Percentiles rank a stretch among this genome's conserved stretches.
Conservation (phyloP, 495 filamentous ascomycete species). For the Podospora conica region DNA sequence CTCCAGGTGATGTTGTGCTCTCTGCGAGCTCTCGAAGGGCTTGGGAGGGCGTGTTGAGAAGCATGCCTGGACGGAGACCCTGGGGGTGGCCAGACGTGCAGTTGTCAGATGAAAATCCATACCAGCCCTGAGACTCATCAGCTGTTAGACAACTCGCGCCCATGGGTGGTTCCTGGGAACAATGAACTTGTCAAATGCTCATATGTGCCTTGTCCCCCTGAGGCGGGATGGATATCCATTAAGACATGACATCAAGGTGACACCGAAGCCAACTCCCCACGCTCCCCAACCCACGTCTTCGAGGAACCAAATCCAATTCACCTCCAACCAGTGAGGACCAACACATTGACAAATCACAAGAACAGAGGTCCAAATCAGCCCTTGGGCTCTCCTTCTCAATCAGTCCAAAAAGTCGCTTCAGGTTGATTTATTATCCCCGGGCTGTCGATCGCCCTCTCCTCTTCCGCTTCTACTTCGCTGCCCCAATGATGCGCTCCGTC, state of each 20-base stretch:
- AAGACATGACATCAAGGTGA: not conserved
- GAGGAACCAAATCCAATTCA: no score
- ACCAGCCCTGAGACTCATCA: not conserved
- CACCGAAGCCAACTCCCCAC: not conserved
- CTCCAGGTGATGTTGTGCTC: conserved; percentile 5
- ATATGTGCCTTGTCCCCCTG: no score
- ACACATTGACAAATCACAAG: no score
- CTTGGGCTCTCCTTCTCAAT: no score
- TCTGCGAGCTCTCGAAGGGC: not conserved
- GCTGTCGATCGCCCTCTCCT: not conserved
- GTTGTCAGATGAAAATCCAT: not conserved
- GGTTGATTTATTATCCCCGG: not conserved
- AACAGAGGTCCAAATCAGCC: no score
- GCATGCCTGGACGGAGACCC: not conserved
- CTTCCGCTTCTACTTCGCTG: not conserved
- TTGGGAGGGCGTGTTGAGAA: not conserved
- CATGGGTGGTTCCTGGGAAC: not conserved
- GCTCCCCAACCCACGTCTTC: no score
- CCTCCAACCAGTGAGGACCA: no score
- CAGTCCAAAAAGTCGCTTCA: not conserved
- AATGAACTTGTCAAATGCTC: not conserved
- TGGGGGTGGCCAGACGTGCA: not conserved
- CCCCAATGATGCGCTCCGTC: not conserved
- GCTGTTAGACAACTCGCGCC: not conserved
- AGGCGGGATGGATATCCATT: no score